phyloP scores from a whole-genome alignment of 257 asterid species.

The Striga asiatica region DNA sequence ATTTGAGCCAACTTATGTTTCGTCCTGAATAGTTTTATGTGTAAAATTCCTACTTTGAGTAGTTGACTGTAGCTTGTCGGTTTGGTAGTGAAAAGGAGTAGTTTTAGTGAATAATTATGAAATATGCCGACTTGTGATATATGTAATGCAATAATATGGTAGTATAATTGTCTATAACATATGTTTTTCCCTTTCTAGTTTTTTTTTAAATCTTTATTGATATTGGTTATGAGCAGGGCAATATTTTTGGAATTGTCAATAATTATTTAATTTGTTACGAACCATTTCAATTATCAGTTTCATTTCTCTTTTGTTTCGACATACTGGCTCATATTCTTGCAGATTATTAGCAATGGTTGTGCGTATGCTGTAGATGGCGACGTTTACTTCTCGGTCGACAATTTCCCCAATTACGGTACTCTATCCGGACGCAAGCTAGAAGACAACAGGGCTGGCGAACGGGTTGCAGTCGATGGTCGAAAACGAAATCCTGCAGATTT shows the following conservation, averaged over 20 bases:
- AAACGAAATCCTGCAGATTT: constrained; percentile 66
- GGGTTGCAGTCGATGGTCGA: constrained; percentile 54
- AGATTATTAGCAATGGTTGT: constrained; percentile 46
- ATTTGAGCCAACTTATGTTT: not conserved
- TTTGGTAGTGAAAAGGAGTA: not conserved
- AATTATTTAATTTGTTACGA: not conserved
- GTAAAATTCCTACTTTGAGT: not conserved
- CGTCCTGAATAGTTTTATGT: not conserved
- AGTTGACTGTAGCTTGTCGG: not conserved
- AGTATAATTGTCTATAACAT: not conserved
- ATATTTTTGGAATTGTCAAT: not conserved
- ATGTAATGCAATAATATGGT: not conserved
- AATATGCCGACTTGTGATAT: not conserved
- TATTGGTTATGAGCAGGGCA: not conserved
- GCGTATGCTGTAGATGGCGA: constrained; percentile 53
- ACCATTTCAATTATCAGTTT: not conserved
- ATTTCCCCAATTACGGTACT: constrained; percentile 44
- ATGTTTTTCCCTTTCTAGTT: not conserved
- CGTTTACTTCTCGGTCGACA: constrained; percentile 56
- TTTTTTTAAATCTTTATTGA: not conserved
- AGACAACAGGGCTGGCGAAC: constrained; percentile 46
- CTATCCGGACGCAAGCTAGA: constrained; percentile 53
- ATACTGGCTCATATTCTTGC: constrained; percentile 6
- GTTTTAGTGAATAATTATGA: not conserved
- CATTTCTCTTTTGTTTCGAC: not conserved